These are phyloP conservation scores for Lolium multiflorum DNA, from an alignment of 176 grass and related monocot species.

Conservation along the genomic window DNA sequence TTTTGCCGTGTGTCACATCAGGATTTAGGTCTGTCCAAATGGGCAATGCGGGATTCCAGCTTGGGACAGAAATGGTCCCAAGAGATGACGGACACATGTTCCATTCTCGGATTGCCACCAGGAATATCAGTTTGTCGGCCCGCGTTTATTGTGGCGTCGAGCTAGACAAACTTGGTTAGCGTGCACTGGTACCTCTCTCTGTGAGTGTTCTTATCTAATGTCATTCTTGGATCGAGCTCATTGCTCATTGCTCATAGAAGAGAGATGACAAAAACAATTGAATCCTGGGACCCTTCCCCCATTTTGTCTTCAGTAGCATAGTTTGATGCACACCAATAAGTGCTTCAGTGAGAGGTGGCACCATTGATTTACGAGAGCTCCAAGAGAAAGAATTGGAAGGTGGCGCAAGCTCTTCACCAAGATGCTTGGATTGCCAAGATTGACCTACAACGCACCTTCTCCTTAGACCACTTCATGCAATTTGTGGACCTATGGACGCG, in stretches of 20 bases:
- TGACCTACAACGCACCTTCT: no score
- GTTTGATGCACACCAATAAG: constrained; percentile 13
- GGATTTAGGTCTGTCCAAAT: constrained; percentile 40
- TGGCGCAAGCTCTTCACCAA: no score
- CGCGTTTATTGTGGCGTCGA: constrained; percentile 3
- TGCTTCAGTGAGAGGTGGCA: constrained; percentile 8
- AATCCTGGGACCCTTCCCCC: constrained; percentile 25
- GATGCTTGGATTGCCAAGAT: no score
- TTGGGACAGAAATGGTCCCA: not conserved
- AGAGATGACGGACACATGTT: not conserved
- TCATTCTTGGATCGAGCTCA: constrained; percentile 42
- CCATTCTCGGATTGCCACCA: constrained; percentile 37
- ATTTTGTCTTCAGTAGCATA: constrained; percentile 19
- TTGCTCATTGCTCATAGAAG: constrained; percentile 29
- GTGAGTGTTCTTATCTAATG: constrained; percentile 22
- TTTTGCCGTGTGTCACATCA: not conserved
- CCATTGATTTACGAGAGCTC: no score
- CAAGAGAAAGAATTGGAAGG: no score
- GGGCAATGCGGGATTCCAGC: not conserved
- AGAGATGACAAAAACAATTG: constrained; percentile 51
- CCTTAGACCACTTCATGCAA: no score
- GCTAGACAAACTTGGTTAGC: constrained; percentile 32
- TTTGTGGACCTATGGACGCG: no score
- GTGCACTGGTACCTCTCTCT: constrained; percentile 34
- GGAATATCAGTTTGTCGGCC: constrained; percentile 6